Conservation (phyloP, 768 basidiomycete genomes). For the Lentinus brumalis region DNA sequence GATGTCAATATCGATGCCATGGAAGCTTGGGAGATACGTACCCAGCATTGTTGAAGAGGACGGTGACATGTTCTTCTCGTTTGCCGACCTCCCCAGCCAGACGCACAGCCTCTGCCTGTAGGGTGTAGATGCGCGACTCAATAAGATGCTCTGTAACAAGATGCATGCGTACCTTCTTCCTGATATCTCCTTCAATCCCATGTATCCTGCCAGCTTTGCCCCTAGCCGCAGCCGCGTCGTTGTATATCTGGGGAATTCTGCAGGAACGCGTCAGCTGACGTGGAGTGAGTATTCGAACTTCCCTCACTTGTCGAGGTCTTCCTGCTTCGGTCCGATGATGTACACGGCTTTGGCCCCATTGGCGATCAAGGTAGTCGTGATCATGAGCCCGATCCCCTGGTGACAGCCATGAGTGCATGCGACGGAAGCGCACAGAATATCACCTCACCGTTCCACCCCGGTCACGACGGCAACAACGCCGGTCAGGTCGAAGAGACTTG, state of each 20-base stretch:
- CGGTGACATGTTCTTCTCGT: slow-evolving; percentile 43
- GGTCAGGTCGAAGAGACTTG: slow-evolving; percentile 43
- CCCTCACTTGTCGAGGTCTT: slow-evolving; percentile 41
- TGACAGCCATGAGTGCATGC: neutral
- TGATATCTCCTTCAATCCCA: slow-evolving; percentile 44
- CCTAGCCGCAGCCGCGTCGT: slow-evolving; percentile 35
- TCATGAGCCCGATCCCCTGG: slow-evolving; percentile 55
- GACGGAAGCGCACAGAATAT: neutral
- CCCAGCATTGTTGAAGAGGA: slow-evolving; percentile 46
- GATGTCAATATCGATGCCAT: neutral
- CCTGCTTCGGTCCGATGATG: slow-evolving; percentile 46
- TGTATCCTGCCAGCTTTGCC: slow-evolving; percentile 38
- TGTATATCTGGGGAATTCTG: slow-evolving; percentile 40
- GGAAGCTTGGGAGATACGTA: neutral
- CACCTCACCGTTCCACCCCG: slow-evolving; percentile 44
- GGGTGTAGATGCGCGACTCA: neutral
- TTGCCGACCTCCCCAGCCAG: slow-evolving; percentile 42
- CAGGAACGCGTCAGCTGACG: neutral
- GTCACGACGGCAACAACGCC: slow-evolving; percentile 50
- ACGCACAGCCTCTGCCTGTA: slow-evolving; percentile 44
- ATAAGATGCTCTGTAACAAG: neutral
- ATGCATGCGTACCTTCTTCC: slow-evolving; percentile 36
- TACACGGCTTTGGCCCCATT: slow-evolving; percentile 50
- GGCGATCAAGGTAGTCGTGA: slow-evolving; percentile 45
- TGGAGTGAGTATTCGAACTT: too few relatives aligned